Base-by-base conservation (phyloP, 2,329 filamentous ascomycete species). In the Botrytis sinoallii region DNA sequence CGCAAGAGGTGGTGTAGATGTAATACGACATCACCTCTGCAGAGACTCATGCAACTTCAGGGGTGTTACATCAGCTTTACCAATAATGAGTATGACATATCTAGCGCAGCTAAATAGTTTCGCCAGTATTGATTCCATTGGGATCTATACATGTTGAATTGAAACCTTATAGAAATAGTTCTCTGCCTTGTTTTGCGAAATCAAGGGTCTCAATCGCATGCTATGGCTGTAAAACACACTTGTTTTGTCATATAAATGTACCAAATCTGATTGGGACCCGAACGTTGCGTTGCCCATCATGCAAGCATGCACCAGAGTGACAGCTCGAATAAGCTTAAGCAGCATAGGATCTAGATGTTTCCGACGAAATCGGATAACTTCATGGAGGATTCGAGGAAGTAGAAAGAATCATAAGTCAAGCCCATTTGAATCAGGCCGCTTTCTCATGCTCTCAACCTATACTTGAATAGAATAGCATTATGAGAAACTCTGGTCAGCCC, bases 41-140 rank as follows among this genome's bases (percentile, higher is more conserved):
- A 32, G 46, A 42, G 29, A 35, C 38, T 48, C 52, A 72, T 72
- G 70, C 70, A 68, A 59, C 25, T n/a, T 18, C 70, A 72, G 63
- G 70, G 70, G 35, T 72, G 9, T 55, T 60, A 22, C 63, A 68
- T 72, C 61, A 72, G 70, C 70, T 52, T 68, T 72, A 67, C 59
- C 63, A 60, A 67, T 59, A 59, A 18, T 60, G 22, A 68, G 25
- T 59, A 22, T 60, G 40, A 4, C n/a, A 57, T 46, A 65, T 48
- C 18, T 20, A 65, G 18, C 20, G 42, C 42, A 29, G n/a, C 32
- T 32, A 55, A 29, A 40, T 40, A 67, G 38, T 55, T 55, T 8
- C 52, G 29, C 52, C 14, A 40, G 25, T 16, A 48, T 29, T 40
- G 12, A 10, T 29, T 16, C n/a, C 18, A 22, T 40, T 7, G n/a